A percentile compares a stretch with the other conserved stretches of the same genome.
These are phyloP conservation scores for Akebia trifoliata DNA, from an alignment of 164 flowering plant species.

Conservation along the genomic window DNA sequence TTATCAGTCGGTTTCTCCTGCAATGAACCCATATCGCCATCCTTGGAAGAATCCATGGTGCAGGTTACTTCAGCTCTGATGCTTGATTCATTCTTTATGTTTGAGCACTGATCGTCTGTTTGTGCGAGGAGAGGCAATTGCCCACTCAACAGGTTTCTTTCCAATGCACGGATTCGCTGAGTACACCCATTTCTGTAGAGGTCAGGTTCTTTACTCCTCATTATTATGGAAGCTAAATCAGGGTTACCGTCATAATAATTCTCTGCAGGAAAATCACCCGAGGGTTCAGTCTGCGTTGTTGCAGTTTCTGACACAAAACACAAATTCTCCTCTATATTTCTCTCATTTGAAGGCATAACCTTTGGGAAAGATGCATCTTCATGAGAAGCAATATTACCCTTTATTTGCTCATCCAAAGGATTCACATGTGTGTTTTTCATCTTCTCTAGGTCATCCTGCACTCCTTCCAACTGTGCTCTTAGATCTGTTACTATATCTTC, in stretches of 20 bases:
- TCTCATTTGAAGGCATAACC: conserved; percentile 18
- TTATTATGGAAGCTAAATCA: conserved; percentile 52
- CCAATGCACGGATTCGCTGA: conserved; percentile 72
- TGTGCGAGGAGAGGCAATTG: conserved; percentile 32
- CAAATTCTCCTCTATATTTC: conserved; percentile 15
- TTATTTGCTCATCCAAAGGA: conserved; percentile 18
- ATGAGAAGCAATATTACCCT: conserved; percentile 8
- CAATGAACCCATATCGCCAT: conserved; percentile 8
- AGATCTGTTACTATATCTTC: conserved; percentile 71
- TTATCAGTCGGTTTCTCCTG: conserved; percentile 18
- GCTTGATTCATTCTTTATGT: conserved; percentile 18
- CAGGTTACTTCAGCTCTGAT: conserved; percentile 13
- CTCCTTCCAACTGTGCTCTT: conserved; percentile 53
- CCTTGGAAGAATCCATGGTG: conserved; percentile 10
- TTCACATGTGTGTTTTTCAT: conserved; percentile 20
- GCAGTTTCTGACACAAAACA: conserved; percentile 6
- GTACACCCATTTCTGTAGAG: conserved; percentile 66
- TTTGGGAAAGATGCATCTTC: conserved; percentile 19
- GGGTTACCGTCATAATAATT: conserved; percentile 28
- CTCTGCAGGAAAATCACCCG: conserved; percentile 17
- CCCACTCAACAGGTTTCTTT: conserved; percentile 34
- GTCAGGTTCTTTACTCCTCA: conserved; percentile 60
- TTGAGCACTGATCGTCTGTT: conserved; percentile 17
- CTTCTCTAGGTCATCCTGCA: conserved; percentile 46
- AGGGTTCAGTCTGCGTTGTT: conserved; percentile 10